Base-by-base conservation (phyloP, 768 basidiomycete genomes). In the Leccinellum rugosiceps region DNA sequence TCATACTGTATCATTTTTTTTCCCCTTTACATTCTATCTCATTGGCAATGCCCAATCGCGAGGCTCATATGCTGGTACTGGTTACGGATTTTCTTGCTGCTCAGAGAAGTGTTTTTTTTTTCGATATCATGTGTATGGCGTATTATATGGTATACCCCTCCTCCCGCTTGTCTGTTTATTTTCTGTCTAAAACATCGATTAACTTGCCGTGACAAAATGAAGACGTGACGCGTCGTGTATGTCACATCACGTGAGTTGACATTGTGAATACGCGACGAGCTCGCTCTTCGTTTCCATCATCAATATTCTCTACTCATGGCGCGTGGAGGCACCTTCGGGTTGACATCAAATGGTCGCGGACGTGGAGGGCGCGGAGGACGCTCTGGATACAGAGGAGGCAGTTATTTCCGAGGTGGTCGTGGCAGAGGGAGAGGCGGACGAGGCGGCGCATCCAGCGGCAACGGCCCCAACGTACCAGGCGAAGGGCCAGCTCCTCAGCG, bases 401-500 rank as follows among this genome's bases (percentile, higher is more conserved):
- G 67, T 1, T 65, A 65, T 19, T 78, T 73, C 55, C 73, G 85
- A 51, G 80, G 83, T 15, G 76, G 85, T 32, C 80, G 80, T 31
- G 74, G 76, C 31, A 70, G 82, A 59, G 82, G 83, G 30, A 72
- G 80, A 56, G 75, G 60, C 41, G 60, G 72, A 25, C 62, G 69
- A 4, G 66, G 75, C 15, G 72, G 74, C 21, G 62, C 68, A 31
- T 64, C 72, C 28, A 65, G 74, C 51, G 59, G 59, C 13, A 45
- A 46, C 25, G 25, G 45, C 41, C 41, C 41, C 31, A 60, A 53
- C 47, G 71, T 72, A 47, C 73, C 68, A 26, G 78, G 75, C 50
- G 83, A 84, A 32, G 73, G 79, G 21, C 73, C 74, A 21, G 80
- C 76, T 19, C 84, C 84, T 6, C 80, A 82, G 68, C 82, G 92